Evolutionary conservation across 2,329 filamentous ascomycete genomes (phyloP), one percentile per base, ranked within the genome.

Genomic region (Hypoxylon sp.): DNA sequence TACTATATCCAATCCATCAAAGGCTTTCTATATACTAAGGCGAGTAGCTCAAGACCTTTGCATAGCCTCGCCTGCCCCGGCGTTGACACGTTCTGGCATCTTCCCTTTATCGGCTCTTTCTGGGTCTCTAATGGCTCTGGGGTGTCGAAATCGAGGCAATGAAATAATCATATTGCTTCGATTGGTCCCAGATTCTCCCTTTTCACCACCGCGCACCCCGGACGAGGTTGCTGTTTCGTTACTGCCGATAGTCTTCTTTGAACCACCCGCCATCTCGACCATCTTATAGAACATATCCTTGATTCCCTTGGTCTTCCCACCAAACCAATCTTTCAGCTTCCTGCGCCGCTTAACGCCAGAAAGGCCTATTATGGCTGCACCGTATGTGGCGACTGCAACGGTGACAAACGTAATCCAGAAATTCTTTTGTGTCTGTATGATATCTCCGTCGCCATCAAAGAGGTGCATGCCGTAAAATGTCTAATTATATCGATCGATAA

Each of bases 391-490:
- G 5, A 41, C 5, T 9, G 36, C 36, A 41, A 41, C 36, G 5
- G 14, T 41, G 5, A 41, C 36, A 9, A 41, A 41, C 1, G 36
- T 41, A 3, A 41, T 19, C 36, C 36, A 41, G 5, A 41, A 41
- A 41, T 41, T 41, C 5, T 41, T 17, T 17, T 41, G 36, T 41
- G 36, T 41, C 14, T 41, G 36, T 5, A 9, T 19, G 6, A 41
- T 41, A 6, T 17, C n/a, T 41, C 36, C 36, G n/a, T 41, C 36
- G n/a, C 36, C 36, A 2, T 41, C 36, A 41, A 41, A 41, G 36
- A 41, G 36, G 36, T 41, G 36, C 36, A 41, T 41, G n/a, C 36
- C 36, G n/a, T 41, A 41, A 9, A 41, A 41, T 41, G 36, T 41
- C 36, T 17, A 41, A 41, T 41, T 17, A 9, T n/a, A 19, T 17